Evolutionary conservation across 208 protist species (phyloP).

Genomic region (Angomonas deanei): DNA sequence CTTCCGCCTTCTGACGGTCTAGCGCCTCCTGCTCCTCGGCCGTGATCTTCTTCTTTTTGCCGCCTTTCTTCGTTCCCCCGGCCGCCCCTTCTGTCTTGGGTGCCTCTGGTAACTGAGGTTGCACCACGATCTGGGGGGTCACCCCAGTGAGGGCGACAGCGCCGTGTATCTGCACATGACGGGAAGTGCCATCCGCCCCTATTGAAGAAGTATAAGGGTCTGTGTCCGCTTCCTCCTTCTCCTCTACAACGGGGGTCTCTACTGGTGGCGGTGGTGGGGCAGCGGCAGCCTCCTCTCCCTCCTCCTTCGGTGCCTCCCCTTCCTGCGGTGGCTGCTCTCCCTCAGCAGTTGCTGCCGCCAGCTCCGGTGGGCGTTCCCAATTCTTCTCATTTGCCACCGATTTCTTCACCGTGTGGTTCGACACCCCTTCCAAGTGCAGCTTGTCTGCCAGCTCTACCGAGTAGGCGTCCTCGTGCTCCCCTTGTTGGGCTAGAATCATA

Average conservation of each 20-base stretch:
- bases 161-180: conserved; percentile 43
- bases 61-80: conserved; percentile 10
- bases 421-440: conserved; percentile 61
- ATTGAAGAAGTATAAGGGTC: conserved; percentile 11
- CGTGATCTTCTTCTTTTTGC: conserved; percentile 52
- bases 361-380: conserved; percentile 11
- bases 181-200: conserved; percentile 34
- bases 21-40: conserved; percentile 63
- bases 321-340: not conserved
- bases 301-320: not conserved
- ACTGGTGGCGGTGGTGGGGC: conserved; percentile 2
- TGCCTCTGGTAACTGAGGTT: conserved; percentile 42
- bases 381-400: conserved; percentile 9
- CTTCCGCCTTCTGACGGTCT: conserved; percentile 45
- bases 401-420: conserved; percentile 9
- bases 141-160: conserved; percentile 47
- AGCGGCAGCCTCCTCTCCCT: not conserved
- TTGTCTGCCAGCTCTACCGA: conserved; percentile 39
- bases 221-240: conserved; percentile 19
- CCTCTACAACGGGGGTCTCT: not conserved
- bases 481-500: conserved; percentile 33
- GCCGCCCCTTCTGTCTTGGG: conserved; percentile 17
- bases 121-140: conserved; percentile 61
- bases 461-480: not conserved
- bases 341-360: not conserved